phyloP scores from a whole-genome alignment of 768 basidiomycete species.

The Boletus eberwhitei region DNA sequence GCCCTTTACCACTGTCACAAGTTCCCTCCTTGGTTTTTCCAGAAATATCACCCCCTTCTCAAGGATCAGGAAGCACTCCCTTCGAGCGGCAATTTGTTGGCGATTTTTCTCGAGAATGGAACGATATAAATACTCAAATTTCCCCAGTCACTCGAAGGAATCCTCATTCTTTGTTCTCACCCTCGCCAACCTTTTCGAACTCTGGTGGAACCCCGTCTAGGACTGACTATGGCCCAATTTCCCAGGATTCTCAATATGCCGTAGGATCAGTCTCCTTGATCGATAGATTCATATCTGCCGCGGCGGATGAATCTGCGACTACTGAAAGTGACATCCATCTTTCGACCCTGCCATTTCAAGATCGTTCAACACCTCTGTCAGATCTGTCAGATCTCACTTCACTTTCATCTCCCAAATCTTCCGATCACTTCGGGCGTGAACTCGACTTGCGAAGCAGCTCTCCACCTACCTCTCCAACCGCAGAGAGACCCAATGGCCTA shows the following conservation, averaged over 20 bases:
- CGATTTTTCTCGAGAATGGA: slow-evolving; percentile 21
- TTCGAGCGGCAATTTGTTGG: slow-evolving; percentile 29
- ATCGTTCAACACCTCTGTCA: slow-evolving; percentile 25
- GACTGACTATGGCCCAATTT: neutral
- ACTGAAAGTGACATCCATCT: neutral
- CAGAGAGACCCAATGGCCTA: neutral
- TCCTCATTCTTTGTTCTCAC: neutral
- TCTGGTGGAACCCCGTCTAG: neutral
- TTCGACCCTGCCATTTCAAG: slow-evolving; percentile 4
- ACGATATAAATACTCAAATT: slow-evolving; percentile 8
- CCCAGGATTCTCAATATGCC: slow-evolving; percentile 7
- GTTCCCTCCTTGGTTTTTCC: slow-evolving; percentile 18
- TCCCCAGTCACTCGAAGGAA: slow-evolving; percentile 24
- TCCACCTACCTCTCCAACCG: slow-evolving; percentile 19
- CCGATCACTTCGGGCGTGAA: neutral
- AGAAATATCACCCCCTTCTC: slow-evolving; percentile 28
- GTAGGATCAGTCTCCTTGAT: slow-evolving; percentile 23
- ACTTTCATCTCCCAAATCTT: slow-evolving; percentile 24
- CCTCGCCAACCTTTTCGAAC: slow-evolving; percentile 7
- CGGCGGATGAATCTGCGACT: slow-evolving; percentile 11
- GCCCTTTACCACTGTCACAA: slow-evolving; percentile 21
- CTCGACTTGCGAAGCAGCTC: slow-evolving; percentile 9
- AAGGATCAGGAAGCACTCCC: slow-evolving; percentile 24
- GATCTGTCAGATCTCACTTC: slow-evolving; percentile 30
- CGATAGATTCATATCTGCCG: slow-evolving; percentile 28